Conservation (phyloP, 2,329 filamentous ascomycete species). For the Fusarium coffeatum region DNA sequence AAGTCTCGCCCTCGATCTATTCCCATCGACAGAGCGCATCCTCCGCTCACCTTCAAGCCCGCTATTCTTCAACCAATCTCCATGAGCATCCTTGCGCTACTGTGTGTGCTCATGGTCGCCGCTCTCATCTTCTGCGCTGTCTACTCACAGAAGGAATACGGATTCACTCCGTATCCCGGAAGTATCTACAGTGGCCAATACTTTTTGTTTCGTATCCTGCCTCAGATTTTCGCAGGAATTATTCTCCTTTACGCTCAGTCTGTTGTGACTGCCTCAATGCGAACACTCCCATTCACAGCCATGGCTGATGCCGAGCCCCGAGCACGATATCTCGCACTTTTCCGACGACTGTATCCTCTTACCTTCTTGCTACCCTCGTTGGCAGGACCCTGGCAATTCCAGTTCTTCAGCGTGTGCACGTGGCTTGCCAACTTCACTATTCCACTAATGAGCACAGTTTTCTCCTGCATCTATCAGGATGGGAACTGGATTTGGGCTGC, state of each 20-base stretch:
- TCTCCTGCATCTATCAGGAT: constrained; percentile 70
- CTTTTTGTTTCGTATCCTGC: constrained; percentile 88
- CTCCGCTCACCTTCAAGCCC: constrained; percentile 76
- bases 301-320: constrained; percentile 74
- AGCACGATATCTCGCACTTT: constrained; percentile 73
- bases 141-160: constrained; percentile 71
- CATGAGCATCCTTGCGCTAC: constrained; percentile 68
- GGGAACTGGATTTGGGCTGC: constrained; percentile 82
- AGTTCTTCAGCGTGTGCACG: constrained; percentile 72
- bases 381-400: constrained; percentile 73
- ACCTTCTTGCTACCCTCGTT: constrained; percentile 72
- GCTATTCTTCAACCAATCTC: constrained; percentile 74
- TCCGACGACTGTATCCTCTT: constrained; percentile 74
- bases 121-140: constrained; percentile 79
- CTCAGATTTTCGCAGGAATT: constrained; percentile 77
- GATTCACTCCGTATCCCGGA: constrained; percentile 74
- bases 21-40: constrained; percentile 54
- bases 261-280: constrained; percentile 78
- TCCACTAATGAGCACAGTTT: constrained; percentile 82
- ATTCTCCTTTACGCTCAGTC: constrained; percentile 82
- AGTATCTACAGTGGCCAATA: constrained; percentile 78
- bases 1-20: constrained; percentile 52
- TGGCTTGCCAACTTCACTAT: constrained; percentile 86
- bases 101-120: constrained; percentile 76
- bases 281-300: constrained; percentile 81